Conservation (phyloP, 2,329 filamentous ascomycete species). For the Xylaria multiplex region DNA sequence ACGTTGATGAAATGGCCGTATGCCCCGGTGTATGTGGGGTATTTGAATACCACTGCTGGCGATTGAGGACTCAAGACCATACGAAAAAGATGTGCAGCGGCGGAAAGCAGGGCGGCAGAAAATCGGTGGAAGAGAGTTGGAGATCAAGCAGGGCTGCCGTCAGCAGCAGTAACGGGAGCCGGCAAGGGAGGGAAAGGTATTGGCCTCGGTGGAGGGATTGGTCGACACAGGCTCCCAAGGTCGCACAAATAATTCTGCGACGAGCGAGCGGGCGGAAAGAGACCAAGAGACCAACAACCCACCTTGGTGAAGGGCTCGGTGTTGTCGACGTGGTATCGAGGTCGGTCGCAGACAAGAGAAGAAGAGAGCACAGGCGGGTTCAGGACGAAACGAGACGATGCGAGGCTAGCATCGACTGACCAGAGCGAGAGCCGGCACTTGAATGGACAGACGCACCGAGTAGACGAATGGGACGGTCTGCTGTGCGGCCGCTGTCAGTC, state of each 20-base stretch:
- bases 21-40: constrained; percentile 35
- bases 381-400: constrained; percentile 26
- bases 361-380: constrained; percentile 18
- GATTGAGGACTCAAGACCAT: constrained; percentile 30
- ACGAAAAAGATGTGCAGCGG: constrained; percentile 32
- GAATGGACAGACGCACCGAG: constrained; percentile 3
- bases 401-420: constrained; percentile 36
- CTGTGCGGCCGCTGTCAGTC: constrained; percentile 26
- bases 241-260: constrained; percentile 33
- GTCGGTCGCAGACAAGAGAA: constrained; percentile 25
- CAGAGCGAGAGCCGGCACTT: constrained; percentile 30
- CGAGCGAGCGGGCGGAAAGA: constrained; percentile 21
- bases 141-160: constrained; percentile 43
- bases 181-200: constrained; percentile 33
- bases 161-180: constrained; percentile 40
- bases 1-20: constrained; percentile 40
- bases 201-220: constrained; percentile 34
- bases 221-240: constrained; percentile 26
- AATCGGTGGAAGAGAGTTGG: constrained; percentile 30
- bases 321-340: constrained; percentile 8
- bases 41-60: constrained; percentile 29
- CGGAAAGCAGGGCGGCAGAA: constrained; percentile 36
- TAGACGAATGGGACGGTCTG: constrained; percentile 24
- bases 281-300: constrained; percentile 21
- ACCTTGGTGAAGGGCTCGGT: constrained; percentile 19